These are phyloP conservation scores for Candida pseudoviswanathii DNA, from an alignment of 1,139 yeast species.

Conservation along the genomic window DNA sequence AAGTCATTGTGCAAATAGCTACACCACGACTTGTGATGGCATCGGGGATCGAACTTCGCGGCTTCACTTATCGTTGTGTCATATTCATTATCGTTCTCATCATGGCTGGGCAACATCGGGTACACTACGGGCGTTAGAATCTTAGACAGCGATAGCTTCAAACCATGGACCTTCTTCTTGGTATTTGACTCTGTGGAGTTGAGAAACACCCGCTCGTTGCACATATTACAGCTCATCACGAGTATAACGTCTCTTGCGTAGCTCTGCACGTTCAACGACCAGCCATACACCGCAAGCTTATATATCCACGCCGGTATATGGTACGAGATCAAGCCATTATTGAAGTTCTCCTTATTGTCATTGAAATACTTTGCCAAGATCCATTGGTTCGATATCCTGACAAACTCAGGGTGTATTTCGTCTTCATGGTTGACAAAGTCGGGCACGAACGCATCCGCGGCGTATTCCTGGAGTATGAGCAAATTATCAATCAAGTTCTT, in stretches of 20 bases:
- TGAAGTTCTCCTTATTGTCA: slow-evolving; percentile 39
- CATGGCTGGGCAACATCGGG: slow-evolving; percentile 21
- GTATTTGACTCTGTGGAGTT: slow-evolving; percentile 18
- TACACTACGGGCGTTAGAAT: slow-evolving; percentile 35
- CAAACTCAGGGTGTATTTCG: slow-evolving; percentile 17
- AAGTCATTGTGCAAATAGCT: slow-evolving; percentile 18
- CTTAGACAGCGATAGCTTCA: slow-evolving; percentile 25
- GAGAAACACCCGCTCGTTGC: slow-evolving; percentile 39
- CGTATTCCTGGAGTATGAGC: slow-evolving; percentile 20
- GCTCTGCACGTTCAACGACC: slow-evolving; percentile 38
- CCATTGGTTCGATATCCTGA: slow-evolving; percentile 33
- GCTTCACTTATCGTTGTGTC: slow-evolving; percentile 11
- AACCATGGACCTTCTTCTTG: slow-evolving; percentile 9
- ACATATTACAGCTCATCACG: slow-evolving; percentile 37
- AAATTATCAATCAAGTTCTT: slow-evolving; percentile 32
- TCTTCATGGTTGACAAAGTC: slow-evolving; percentile 12
- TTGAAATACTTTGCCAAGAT: slow-evolving; percentile 29
- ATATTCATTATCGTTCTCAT: slow-evolving; percentile 7
- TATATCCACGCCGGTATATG: slow-evolving; percentile 36
- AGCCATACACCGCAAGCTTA: slow-evolving; percentile 36
- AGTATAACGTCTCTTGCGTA: slow-evolving; percentile 30
- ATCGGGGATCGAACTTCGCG: slow-evolving; percentile 23
- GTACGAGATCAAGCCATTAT: slow-evolving; percentile 18
- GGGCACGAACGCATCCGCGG: slow-evolving; percentile 14
- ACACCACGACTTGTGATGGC: slow-evolving; percentile 45